Percentiles rank a stretch among this genome's conserved stretches.
phyloP scores from a whole-genome alignment of 1,284 basidiomycete species.

The Hymenochaete sp. region DNA sequence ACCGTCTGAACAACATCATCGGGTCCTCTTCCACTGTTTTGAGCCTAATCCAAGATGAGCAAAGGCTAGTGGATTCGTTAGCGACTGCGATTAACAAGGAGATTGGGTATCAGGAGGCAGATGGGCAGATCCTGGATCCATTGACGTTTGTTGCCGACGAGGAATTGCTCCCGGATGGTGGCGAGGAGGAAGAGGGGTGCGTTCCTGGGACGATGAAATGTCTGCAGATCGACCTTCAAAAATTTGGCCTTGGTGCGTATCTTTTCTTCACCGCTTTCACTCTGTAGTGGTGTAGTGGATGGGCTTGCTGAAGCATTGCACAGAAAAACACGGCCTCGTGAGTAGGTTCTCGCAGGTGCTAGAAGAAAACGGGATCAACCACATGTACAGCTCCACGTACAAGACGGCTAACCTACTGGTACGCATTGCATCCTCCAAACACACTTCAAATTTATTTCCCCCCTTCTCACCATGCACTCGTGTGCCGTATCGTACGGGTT shows the following conservation, averaged over 20 bases:
- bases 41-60: too few species aligned
- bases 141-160: too few species aligned
- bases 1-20: conserved; percentile 22
- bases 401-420: conserved; percentile 79
- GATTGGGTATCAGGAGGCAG: conserved; percentile 4
- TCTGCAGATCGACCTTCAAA: conserved; percentile 60
- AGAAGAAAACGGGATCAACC: conserved; percentile 63
- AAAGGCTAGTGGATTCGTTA: too few species aligned
- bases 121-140: conserved; percentile 2
- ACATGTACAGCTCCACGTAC: conserved; percentile 78
- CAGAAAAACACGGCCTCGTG: conserved; percentile 69
- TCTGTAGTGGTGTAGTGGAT: conserved; percentile 2
- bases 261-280: conserved; percentile 7
- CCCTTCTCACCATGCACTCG: background rate
- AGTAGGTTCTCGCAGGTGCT: conserved; percentile 67
- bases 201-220: conserved; percentile 43
- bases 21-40: too few species aligned
- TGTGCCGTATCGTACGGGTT: too few species aligned
- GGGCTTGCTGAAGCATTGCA: too few species aligned
- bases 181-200: conserved; percentile 3
- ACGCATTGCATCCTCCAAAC: conserved; percentile 18
- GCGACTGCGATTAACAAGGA: conserved; percentile 23
- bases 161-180: too few species aligned
- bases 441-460: conserved; percentile 4
- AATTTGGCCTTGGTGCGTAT: conserved; percentile 55